Evolutionary conservation across 139 green algal species (phyloP).

Genomic region (Picochlorum sp.): DNA sequence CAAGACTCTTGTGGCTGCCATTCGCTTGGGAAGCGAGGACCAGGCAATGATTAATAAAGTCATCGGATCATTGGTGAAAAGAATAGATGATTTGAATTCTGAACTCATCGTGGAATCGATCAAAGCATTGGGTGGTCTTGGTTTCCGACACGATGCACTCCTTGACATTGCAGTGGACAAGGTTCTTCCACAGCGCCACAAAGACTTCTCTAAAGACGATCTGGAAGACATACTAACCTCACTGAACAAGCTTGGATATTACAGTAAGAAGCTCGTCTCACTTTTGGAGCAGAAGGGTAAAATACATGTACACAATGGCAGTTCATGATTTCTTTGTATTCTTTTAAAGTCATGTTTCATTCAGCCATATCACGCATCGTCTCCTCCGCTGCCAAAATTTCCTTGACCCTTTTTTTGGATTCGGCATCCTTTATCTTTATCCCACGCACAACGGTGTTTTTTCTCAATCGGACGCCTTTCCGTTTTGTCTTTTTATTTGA

Average conservation of each 20-base stretch:
- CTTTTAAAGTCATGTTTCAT: not conserved
- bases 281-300: slow-evolving; percentile 12
- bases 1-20: slow-evolving; percentile 21
- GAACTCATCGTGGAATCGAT: slow-evolving; percentile 23
- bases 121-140: slow-evolving; percentile 20
- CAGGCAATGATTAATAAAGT: slow-evolving; percentile 16
- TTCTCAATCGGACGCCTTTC: slow-evolving; percentile 16
- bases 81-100: slow-evolving; percentile 14
- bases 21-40: slow-evolving; percentile 24
- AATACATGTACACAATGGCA: not conserved
- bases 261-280: slow-evolving; percentile 22
- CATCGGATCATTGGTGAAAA: slow-evolving; percentile 10
- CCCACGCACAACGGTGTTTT: slow-evolving; percentile 23
- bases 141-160: slow-evolving; percentile 11
- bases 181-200: slow-evolving; percentile 11
- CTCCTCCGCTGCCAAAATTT: slow-evolving; percentile 28
- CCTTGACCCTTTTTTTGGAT: slow-evolving; percentile 19
- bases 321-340: no score
- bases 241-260: slow-evolving; percentile 30
- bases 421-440: slow-evolving; percentile 27
- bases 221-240: slow-evolving; percentile 21
- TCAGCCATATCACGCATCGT: slow-evolving; percentile 13
- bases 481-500: slow-evolving; percentile 13
- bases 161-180: slow-evolving; percentile 18
- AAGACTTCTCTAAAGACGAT: slow-evolving; percentile 16